Base-by-base conservation (phyloP, 1,284 basidiomycete species). In the Heterobasidion irregulare region DNA sequence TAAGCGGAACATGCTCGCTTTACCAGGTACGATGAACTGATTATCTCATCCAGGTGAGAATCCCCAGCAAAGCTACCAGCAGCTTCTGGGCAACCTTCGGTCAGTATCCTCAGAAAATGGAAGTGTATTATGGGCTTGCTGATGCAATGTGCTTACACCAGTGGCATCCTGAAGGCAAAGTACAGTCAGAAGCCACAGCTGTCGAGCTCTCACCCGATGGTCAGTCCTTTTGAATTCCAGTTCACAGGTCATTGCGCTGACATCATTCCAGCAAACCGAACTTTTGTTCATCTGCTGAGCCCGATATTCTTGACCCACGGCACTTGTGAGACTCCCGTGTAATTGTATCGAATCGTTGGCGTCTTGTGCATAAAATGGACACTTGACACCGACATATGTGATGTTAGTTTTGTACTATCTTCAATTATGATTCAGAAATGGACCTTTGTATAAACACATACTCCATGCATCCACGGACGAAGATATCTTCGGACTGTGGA, bases 181-280 rank as follows among this genome's bases (percentile, higher is more conserved):
- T 95, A 94, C 66, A 82, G 78, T 52, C 93, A 95, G 76, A 94
- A 92, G 69, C 92, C 92, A 9, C 62, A 60, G 81, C 74, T 89
- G 41, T 86, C 86, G 46, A 78, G 81, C 61, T 90, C 89, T 36
- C 88, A 91, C 64, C 88, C 86, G 0, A 89, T 91, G 68, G 87
- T 86, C 63, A 63, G 76, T 41, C 19, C 52, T 48, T 53, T 34
- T 56, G 45, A 13, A 47, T 33, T 32, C 18, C 16, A n/a, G 19
- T 18, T 6, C 32, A 4, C 10, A 5, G 7, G 7, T 13, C 9
- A 44, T n/a, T 46, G n/a, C 12, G 33, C 44, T 51, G 13, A 51
- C n/a, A 16, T 34, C 26, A 8, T 59, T 49, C 0, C 53, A 80
- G 80, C 81, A 83, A 55, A 80, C 77, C 4, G 76, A 71, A 56